Conservation (phyloP, 441 rosid species). For the Populus trichocarpa region DNA sequence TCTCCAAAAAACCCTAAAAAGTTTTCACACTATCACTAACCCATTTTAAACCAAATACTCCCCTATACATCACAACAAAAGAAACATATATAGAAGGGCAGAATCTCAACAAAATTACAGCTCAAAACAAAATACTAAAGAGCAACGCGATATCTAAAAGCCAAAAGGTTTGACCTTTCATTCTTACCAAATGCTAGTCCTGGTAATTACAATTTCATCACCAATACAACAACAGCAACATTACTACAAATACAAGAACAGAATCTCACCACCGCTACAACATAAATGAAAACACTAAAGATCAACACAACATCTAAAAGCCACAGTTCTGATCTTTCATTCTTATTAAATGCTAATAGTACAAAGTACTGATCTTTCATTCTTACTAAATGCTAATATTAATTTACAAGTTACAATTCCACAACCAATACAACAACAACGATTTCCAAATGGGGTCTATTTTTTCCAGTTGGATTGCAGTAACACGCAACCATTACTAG, state of each 20-base stretch:
- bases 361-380: not conserved
- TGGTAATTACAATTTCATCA: no score
- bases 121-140: no score
- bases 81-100: not conserved
- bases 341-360: not conserved
- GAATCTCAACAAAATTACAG: no score
- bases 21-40: not conserved
- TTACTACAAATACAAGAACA: no score
- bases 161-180: no score
- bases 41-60: not conserved
- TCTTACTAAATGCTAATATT: not conserved
- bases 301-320: no score
- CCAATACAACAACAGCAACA: no score
- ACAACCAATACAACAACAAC: not conserved
- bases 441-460: not conserved
- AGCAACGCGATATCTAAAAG: no score
- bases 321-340: no score
- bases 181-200: no score
- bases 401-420: not conserved
- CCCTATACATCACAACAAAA: not conserved
- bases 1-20: not conserved
- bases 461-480: not conserved
- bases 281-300: no score
- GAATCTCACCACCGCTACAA: no score
- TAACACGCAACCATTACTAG: not conserved